phyloP scores from a whole-genome alignment of 345 rosid genomes.

The Lumnitzera racemosa region DNA sequence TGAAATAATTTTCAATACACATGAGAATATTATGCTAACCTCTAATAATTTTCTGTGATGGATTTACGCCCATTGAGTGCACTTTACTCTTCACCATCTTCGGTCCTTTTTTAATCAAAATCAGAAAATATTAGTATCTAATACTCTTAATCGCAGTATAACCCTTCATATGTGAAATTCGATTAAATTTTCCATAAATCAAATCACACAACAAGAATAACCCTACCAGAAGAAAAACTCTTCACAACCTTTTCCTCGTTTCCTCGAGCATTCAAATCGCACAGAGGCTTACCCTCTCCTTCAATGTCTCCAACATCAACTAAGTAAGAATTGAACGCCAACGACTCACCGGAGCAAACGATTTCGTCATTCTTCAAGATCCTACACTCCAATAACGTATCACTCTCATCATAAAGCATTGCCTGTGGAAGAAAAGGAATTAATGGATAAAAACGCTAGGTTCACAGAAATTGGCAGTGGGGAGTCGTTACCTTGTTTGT shows the following conservation, averaged over 20 bases:
- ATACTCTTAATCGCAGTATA: background rate
- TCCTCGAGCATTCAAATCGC: slow-evolving; percentile 13
- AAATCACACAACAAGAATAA: background rate
- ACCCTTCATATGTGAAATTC: background rate
- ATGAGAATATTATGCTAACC: slow-evolving; percentile 20
- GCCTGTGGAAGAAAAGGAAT: slow-evolving; percentile 19
- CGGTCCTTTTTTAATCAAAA: slow-evolving; percentile 20
- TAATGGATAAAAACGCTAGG: background rate
- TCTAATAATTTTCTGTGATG: slow-evolving; percentile 56
- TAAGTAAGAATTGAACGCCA: slow-evolving; percentile 52
- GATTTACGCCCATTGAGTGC: slow-evolving; percentile 26
- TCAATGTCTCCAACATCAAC: slow-evolving; percentile 66
- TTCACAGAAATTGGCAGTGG: background rate
- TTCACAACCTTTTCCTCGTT: slow-evolving; percentile 29
- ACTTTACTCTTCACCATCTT: slow-evolving; percentile 18
- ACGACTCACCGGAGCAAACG: slow-evolving; percentile 42
- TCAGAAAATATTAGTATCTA: background rate
- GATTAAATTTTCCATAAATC: background rate
- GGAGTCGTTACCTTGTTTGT: slow-evolving; percentile 38
- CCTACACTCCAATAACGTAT: slow-evolving; percentile 65
- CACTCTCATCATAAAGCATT: slow-evolving; percentile 60
- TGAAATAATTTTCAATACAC: too few species aligned
- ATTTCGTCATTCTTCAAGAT: slow-evolving; percentile 51
- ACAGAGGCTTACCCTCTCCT: slow-evolving; percentile 14
- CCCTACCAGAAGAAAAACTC: slow-evolving; percentile 36